Evolutionary conservation across 257 asterid species (phyloP).

Genomic region (Solanum ossicruentum): DNA sequence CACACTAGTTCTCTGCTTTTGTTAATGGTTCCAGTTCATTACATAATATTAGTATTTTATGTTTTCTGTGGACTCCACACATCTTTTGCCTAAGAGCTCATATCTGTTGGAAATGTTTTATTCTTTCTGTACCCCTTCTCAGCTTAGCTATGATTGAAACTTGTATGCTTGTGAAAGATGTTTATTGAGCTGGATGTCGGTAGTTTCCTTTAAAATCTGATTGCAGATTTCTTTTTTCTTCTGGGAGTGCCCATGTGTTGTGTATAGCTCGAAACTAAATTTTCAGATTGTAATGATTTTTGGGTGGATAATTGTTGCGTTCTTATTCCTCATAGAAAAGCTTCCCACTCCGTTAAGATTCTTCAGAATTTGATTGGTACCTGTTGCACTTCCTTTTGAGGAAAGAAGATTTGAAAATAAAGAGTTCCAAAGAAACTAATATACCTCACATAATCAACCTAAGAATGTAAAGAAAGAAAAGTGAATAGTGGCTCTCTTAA

Average conservation of each 20-base stretch:
- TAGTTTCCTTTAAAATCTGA: neutral
- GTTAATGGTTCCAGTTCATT: neutral
- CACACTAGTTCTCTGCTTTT: neutral
- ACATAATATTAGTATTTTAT: neutral
- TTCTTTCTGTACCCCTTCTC: neutral
- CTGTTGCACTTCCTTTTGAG: neutral
- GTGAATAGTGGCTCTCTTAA: neutral
- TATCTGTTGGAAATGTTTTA: neutral
- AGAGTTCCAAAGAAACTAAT: neutral
- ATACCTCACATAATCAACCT: neutral
- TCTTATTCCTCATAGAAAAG: neutral
- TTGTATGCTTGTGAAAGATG: neutral
- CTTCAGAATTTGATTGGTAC: neutral
- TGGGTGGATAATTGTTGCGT: neutral
- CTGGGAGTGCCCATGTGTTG: neutral
- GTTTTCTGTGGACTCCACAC: neutral
- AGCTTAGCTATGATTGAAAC: neutral
- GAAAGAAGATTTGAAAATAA: neutral
- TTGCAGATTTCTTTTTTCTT: neutral
- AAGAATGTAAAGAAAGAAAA: neutral
- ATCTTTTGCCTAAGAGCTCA: neutral
- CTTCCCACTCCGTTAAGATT: neutral
- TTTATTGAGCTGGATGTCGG: neutral
- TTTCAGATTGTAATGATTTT: neutral
- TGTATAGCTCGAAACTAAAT: neutral